Conservation (phyloP, 2,329 filamentous ascomycete genomes). For the Cladophialophora immunda region DNA sequence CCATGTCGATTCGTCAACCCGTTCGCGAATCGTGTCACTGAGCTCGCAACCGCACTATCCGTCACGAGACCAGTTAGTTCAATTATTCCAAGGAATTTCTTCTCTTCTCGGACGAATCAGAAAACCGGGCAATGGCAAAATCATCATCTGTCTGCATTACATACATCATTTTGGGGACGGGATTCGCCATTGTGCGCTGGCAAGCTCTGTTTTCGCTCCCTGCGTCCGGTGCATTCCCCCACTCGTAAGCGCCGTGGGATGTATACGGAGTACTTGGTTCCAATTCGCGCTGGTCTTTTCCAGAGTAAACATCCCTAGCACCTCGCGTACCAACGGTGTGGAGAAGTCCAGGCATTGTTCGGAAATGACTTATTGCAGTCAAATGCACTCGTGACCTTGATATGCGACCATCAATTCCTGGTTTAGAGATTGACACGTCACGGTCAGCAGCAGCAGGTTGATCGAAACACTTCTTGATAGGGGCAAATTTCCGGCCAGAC, state of each 20-base stretch:
- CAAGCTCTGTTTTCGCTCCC: neutral
- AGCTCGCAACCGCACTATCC: neutral
- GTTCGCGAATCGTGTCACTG: slow-evolving; percentile 6
- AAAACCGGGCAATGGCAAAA: neutral
- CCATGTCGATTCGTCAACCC: slow-evolving; percentile 4
- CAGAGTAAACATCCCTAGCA: neutral
- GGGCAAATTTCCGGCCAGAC: neutral
- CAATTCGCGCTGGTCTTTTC: neutral
- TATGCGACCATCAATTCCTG: slow-evolving; percentile 8
- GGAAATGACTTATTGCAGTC: slow-evolving; percentile 5
- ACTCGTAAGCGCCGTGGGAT: slow-evolving; percentile 29
- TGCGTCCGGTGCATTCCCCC: neutral
- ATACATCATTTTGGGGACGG: slow-evolving; percentile 7
- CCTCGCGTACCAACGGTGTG: neutral
- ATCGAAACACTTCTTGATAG: neutral
- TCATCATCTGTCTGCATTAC: slow-evolving; percentile 14
- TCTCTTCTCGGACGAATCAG: slow-evolving; percentile 16
- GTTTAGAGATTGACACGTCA: slow-evolving; percentile 8
- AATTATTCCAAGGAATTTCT: slow-evolving; percentile 15
- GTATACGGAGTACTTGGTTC: neutral
- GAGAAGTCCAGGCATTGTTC: neutral
- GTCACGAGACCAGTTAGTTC: slow-evolving; percentile 22
- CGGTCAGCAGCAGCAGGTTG: slow-evolving; percentile 4
- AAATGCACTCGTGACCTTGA: slow-evolving; percentile 7
- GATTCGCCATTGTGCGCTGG: slow-evolving; percentile 25